Base-by-base conservation (phyloP, 352 stramenopile genomes). In the Globisporangium solare region DNA sequence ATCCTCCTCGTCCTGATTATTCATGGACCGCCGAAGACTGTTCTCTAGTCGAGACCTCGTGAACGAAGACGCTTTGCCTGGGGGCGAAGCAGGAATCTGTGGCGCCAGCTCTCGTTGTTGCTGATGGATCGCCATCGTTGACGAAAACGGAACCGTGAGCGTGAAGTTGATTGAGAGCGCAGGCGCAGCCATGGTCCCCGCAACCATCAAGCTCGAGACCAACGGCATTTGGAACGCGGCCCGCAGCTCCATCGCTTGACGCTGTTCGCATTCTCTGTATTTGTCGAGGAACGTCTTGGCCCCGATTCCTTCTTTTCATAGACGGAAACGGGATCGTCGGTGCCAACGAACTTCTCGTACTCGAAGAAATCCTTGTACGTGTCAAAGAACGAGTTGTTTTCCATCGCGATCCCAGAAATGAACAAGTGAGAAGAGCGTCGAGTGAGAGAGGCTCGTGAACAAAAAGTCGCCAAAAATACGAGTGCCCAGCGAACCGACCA, bases 281-380 rank as follows among this genome's bases (percentile, higher is more conserved):
- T 62, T 67, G 2, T 79, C 58, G 1, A 88, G 64, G 45, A 86
- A 89, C 2, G 70, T 78, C 20, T 66, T 61, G 10, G 50, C 39
- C 49, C 54, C 32, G n/a, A 63, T 63, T 20, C 63, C 55, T 10
- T 37, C 21, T 50, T 48, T 37, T 61, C 48, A 6, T 40, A 51
- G 10, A 61, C 39, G 4, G 24, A 14, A 14, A 60, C 31, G 8
- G 56, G 58, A 52, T 58, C 22, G 12, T 48, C 40, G 17, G 35
- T 24, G 4, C 73, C 69, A 21, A 88, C 60, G 35, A 74, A 74
- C 56, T 71, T 75, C 15, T 86, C 70, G 47, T 83, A 93, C 49
- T 87, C 69, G 48, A 89, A 91, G 40, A 91, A 56, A 2, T 87
- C 66, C 50, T 81, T 77, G 66, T 88, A 61, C 48, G 64, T 58